Evolutionary conservation across 495 filamentous ascomycete species (phyloP).

Genomic region (Aspergillus biplanus): DNA sequence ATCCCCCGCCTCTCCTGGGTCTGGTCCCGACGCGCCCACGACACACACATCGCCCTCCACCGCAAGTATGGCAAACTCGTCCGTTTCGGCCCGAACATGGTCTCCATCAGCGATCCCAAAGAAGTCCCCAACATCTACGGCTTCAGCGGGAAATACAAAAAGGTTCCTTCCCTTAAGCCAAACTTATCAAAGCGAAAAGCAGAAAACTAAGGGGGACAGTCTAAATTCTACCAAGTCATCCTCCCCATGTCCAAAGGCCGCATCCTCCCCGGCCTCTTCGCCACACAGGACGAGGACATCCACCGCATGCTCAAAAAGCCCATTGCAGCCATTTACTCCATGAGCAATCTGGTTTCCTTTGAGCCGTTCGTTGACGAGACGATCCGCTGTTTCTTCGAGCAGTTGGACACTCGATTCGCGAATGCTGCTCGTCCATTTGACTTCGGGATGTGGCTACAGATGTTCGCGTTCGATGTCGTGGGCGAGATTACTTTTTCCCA

Average conservation of each 20-base stretch:
- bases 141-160: slow-evolving; percentile 28
- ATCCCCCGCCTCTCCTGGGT: slow-evolving; percentile 38
- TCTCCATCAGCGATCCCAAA: slow-evolving; percentile 53
- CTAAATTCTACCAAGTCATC: slow-evolving; percentile 20
- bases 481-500: slow-evolving; percentile 41
- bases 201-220: not conserved
- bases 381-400: slow-evolving; percentile 31
- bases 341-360: slow-evolving; percentile 35
- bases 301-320: slow-evolving; percentile 42
- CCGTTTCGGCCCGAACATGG: slow-evolving; percentile 57
- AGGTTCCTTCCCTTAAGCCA: no score
- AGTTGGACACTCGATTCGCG: slow-evolving; percentile 37
- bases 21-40: slow-evolving; percentile 28
- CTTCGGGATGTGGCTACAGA: slow-evolving; percentile 45
- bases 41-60: slow-evolving; percentile 42
- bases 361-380: slow-evolving; percentile 39
- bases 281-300: slow-evolving; percentile 38
- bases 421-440: slow-evolving; percentile 29
- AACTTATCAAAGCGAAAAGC: not conserved
- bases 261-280: slow-evolving; percentile 36
- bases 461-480: slow-evolving; percentile 50
- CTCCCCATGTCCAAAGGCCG: slow-evolving; percentile 24
- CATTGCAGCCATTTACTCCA: slow-evolving; percentile 41
- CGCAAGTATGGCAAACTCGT: slow-evolving; percentile 54
- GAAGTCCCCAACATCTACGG: slow-evolving; percentile 48